Evolutionary conservation across 768 basidiomycete species (phyloP), one percentile per base, ranked within the genome.

Genomic region (Clitopilus hobsonii): DNA sequence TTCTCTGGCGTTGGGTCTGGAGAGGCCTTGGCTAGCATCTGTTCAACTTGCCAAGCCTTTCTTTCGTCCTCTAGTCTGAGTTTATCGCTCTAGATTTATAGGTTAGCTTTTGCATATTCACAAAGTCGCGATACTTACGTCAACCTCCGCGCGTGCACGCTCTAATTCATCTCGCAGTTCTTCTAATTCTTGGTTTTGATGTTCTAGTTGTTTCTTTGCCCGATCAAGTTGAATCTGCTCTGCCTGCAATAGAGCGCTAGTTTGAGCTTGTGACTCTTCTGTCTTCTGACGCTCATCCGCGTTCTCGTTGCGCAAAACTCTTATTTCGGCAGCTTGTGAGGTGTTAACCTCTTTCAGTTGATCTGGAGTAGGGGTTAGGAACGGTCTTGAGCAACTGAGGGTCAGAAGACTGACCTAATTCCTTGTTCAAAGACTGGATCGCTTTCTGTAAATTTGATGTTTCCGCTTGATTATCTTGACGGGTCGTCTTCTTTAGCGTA

Each of bases 1-100:
- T 67, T 66, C 20, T 58, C 55, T 36, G 69, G 67, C 18, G 64
- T 59, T 10, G 74, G 74, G 20, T 77, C 77, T 8, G 79, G 78
- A 18, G 82, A 79, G 2, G 80, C 69, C 47, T 86, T 81, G 0
- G 79, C 76, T 2, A 84, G 73, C 76, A 88, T 84, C 64, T 71
- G 72, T 48, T 86, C 76, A 0, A 83, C 79, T 54, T 85, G 78
- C 88, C 86, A 89, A n/a, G 77, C 71, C n/a, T 85, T 79, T 62
- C 82, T 87, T 65, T 91, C 89, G 58, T 90, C 86, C 49, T 80
- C 41, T 38, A 90, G 75, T 53, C 75, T 77, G 24, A 82, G 63
- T 20, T 81, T 78, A 62, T 89, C 85, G 8, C 78, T 79, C 89
- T 91, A 60, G 16, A 52, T 18, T n/a, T 14, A n/a, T 24, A 51